These are phyloP conservation scores for Tulasnella sp. DNA, from an alignment of 768 basidiomycete genomes.

Conservation along the genomic window DNA sequence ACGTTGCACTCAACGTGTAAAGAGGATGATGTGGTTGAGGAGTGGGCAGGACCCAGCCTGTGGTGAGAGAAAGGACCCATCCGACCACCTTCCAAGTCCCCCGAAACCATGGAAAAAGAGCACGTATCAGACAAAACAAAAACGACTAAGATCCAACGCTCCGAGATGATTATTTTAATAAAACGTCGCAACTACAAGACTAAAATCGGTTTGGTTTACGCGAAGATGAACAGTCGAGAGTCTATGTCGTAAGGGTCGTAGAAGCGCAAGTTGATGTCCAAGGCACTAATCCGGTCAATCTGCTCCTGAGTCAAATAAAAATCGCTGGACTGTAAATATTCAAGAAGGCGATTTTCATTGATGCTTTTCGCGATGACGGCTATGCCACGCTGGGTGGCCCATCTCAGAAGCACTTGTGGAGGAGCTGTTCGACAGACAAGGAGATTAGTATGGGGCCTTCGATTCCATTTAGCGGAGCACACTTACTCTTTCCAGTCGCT, in stretches of 20 bases:
- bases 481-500: constrained; percentile 27
- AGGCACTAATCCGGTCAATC: constrained; percentile 50
- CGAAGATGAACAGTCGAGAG: constrained; percentile 63
- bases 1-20: constrained; percentile 37
- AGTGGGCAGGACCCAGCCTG: constrained; percentile 21
- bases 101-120: not conserved
- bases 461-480: not conserved
- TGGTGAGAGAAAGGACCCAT: not conserved
- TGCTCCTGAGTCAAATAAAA: constrained; percentile 57
- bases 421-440: constrained; percentile 33
- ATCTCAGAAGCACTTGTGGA: constrained; percentile 71
- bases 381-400: constrained; percentile 73
- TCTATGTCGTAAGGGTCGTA: constrained; percentile 68
- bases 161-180: not conserved
- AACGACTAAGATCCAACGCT: not conserved
- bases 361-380: constrained; percentile 64
- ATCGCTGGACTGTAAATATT: no score
- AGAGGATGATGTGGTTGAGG: constrained; percentile 41
- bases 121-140: not conserved
- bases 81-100: not conserved
- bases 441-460: not conserved
- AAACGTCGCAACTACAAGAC: constrained; percentile 28
- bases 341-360: constrained; percentile 51
- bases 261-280: constrained; percentile 62
- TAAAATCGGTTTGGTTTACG: constrained; percentile 39